These are phyloP conservation scores for Zymoseptoria pseudotritici DNA, from an alignment of 2,329 filamentous ascomycete species.

Conservation along the genomic window DNA sequence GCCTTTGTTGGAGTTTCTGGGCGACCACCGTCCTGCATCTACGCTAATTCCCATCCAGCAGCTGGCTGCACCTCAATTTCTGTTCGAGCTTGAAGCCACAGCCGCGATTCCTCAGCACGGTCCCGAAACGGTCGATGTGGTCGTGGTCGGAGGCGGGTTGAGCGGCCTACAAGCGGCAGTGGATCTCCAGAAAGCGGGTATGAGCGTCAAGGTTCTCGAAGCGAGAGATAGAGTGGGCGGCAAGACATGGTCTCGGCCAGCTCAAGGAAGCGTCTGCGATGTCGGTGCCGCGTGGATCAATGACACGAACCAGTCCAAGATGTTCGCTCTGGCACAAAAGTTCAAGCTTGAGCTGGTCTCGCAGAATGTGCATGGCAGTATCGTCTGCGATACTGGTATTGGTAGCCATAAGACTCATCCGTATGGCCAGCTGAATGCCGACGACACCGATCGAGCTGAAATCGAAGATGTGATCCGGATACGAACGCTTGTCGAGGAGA, in stretches of 20 bases:
- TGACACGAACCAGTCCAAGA: conserved; percentile 44
- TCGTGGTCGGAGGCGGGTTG: conserved; percentile 29
- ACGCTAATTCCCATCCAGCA: conserved; percentile 20
- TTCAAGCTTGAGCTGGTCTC: conserved; percentile 40
- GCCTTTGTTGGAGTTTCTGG: conserved; percentile 18
- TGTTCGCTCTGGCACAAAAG: conserved; percentile 36
- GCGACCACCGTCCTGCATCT: conserved; percentile 19
- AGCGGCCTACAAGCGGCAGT: conserved; percentile 26
- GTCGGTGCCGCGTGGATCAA: conserved; percentile 56
- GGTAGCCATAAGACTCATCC: conserved; percentile 28
- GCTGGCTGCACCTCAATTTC: conserved; percentile 19
- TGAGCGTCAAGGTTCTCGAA: conserved; percentile 26
- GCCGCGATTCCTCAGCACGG: conserved; percentile 15
- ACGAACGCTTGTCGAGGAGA: conserved; percentile 33
- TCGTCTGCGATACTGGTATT: conserved; percentile 36
- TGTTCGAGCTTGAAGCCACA: conserved; percentile 24
- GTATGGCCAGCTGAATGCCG: conserved; percentile 27
- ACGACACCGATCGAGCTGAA: conserved; percentile 9
- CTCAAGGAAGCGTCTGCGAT: conserved; percentile 36
- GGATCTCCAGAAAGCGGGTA: conserved; percentile 22
- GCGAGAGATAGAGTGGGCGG: conserved; percentile 30
- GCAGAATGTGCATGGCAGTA: conserved; percentile 43
- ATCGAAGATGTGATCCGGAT: conserved; percentile 27
- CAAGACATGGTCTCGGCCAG: conserved; percentile 41
- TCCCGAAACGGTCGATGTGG: conserved; percentile 22